phyloP scores from a whole-genome alignment of 2,329 filamentous ascomycete species.

The Rugonectria rugulosa region DNA sequence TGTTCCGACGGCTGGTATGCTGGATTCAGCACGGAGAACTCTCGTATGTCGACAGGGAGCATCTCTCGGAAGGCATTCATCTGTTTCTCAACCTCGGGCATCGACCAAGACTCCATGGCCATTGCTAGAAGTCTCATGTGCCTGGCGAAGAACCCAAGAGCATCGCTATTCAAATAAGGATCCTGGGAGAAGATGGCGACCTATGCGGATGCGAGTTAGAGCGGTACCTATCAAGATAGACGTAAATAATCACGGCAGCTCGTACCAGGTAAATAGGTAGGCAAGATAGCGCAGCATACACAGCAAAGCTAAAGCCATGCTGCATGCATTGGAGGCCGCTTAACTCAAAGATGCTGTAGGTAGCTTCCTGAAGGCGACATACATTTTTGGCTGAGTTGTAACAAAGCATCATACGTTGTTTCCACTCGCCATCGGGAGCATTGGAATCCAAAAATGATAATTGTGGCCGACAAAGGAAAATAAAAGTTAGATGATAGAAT shows the following conservation, averaged over 20 bases:
- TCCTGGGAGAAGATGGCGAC: constrained; percentile 94
- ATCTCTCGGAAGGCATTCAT: constrained; percentile 89
- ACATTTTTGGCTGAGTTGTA: constrained; percentile 85
- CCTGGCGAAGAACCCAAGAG: constrained; percentile 86
- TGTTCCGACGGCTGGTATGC: constrained; percentile 61
- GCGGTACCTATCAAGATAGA: not conserved
- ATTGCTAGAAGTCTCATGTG: constrained; percentile 94
- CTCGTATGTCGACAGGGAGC: constrained; percentile 85
- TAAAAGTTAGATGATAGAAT: constrained; percentile 85
- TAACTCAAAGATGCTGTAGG: constrained; percentile 78
- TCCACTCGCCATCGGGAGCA: constrained; percentile 77
- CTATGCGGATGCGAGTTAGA: constrained; percentile 52
- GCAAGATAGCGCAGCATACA: constrained; percentile 91
- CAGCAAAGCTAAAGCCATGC: constrained; percentile 91
- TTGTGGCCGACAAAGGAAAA: constrained; percentile 89
- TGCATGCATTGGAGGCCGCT: constrained; percentile 90
- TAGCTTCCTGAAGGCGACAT: constrained; percentile 85
- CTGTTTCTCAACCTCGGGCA: constrained; percentile 89
- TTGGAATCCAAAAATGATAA: constrained; percentile 80
- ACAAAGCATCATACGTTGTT: constrained; percentile 85
- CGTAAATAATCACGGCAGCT: constrained; percentile 30
- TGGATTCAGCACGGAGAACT: constrained; percentile 88
- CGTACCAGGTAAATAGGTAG: constrained; percentile 92
- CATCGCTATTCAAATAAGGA: constrained; percentile 83
- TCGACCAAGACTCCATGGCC: constrained; percentile 82